A percentile compares a stretch with the other conserved stretches of the same genome.
These are phyloP conservation scores for Leishmania aethiopica DNA, from an alignment of 208 protist genomes.

Conservation along the genomic window DNA sequence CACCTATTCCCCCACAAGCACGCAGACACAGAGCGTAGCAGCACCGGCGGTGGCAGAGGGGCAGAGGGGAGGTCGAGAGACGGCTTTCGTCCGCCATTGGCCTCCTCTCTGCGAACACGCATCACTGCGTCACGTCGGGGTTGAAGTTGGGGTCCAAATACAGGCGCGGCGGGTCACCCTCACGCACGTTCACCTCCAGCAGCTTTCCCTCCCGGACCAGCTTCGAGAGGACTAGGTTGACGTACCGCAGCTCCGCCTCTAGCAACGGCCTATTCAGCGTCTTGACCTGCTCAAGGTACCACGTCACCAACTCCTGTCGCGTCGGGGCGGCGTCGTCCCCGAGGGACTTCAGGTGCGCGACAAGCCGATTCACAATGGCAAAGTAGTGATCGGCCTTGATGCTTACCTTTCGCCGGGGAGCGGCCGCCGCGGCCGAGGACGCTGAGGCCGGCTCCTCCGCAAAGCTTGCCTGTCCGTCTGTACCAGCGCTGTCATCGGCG, in stretches of 20 bases:
- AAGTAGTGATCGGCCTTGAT: conserved; percentile 90
- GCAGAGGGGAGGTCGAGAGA: neutral
- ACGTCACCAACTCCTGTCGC: conserved; percentile 78
- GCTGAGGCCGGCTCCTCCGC: conserved; percentile 6
- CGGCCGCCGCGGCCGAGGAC: neutral
- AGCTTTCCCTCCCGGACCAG: conserved; percentile 86
- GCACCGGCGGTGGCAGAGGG: neutral
- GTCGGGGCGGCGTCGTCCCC: conserved; percentile 74
- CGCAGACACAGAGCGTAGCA: neutral
- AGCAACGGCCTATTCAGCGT: conserved; percentile 76
- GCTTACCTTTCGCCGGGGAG: conserved; percentile 48
- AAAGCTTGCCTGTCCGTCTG: conserved; percentile 1
- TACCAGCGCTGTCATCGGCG: conserved; percentile 5
- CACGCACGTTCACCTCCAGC: conserved; percentile 77
- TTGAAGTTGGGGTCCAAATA: conserved; percentile 91
- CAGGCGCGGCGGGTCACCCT: conserved; percentile 63
- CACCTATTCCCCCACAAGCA: neutral
- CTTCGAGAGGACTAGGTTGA: conserved; percentile 76
- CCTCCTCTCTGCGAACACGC: neutral
- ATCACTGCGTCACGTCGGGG: conserved; percentile 57
- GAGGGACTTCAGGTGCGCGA: conserved; percentile 65
- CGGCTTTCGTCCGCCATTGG: neutral
- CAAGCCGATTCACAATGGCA: conserved; percentile 82
- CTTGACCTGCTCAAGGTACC: conserved; percentile 90
- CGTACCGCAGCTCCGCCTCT: conserved; percentile 81